Evolutionary conservation across 306 rosid genomes (phyloP), one percentile per base, ranked within the genome.

Genomic region (Malus sylvestris): DNA sequence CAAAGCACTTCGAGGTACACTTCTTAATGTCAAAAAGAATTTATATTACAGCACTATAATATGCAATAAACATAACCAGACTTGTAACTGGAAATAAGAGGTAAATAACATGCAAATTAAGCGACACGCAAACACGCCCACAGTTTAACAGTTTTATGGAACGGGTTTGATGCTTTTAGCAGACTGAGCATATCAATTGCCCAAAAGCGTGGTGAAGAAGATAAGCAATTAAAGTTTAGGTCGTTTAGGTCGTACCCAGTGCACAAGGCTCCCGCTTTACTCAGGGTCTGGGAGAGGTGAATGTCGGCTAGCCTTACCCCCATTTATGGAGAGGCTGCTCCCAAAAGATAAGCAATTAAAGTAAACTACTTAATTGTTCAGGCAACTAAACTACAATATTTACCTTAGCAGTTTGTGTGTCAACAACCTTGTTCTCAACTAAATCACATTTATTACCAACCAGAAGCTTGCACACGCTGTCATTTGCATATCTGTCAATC

Each of bases 371-470:
- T n/a, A 42, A 57, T 11, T 4, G 33, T 25, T 33, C 18, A 78
- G 23, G 70, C n/a, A 63, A 57, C 67, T 23, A 52, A 75, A 44
- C 27, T 9, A 74, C 32, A 62, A 77, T 13, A 20, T 8, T 62
- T 84, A 94, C 98, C 97, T 95, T 86, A 19, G 91, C 98, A 1
- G 90, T 90, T 80, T 90, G 85, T 2, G 98, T 90, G 83, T 95
- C 95, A 68, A 95, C 98, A 73, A 90, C 91, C 92, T 90, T 95
- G 87, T 78, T 88, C 18, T 95, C 97, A 20, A 87, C 81, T 27
- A 95, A 84, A 87, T 95, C 98, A 45, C 91, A 92, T 83, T 95
- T 95, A 67, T 95, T 95, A 22, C 98, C 98, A 1, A 95, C 97
- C 35, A 95, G 89, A 83, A 95, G 98, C 85, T 95, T 95, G 93